Percentiles rank a stretch among this genome's conserved stretches.
phyloP scores from a whole-genome alignment of 2,329 filamentous ascomycete genomes.

The Fusarium pseudoanthophilum region DNA sequence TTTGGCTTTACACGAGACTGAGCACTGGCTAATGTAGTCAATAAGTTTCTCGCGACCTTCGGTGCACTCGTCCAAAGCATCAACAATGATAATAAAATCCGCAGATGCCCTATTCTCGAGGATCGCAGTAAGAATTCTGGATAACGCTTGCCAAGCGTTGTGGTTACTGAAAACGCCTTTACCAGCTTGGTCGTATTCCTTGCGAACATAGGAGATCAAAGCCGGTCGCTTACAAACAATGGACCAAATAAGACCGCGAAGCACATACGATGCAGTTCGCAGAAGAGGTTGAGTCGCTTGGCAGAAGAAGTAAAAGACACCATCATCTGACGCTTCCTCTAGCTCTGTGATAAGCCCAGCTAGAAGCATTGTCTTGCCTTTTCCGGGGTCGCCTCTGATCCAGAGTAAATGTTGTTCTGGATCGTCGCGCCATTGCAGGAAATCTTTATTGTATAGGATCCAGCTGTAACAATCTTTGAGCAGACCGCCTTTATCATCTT shows the following conservation, averaged over 20 bases:
- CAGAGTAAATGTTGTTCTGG: neutral
- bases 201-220: accelerated
- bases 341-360: neutral
- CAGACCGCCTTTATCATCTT: accelerated
- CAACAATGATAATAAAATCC: neutral
- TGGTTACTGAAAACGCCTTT: accelerated
- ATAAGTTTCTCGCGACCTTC: accelerated
- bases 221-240: accelerated
- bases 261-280: accelerated
- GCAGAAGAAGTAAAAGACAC: neutral
- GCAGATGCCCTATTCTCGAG: accelerated
- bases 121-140: accelerated
- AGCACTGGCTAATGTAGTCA: accelerated
- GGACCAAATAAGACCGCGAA: accelerated
- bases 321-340: accelerated
- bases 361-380: neutral
- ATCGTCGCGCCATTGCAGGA: neutral
- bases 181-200: accelerated
- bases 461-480: accelerated
- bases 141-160: accelerated
- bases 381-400: neutral
- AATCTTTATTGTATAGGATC: accelerated
- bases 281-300: accelerated
- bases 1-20: accelerated
- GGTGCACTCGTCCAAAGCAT: neutral